These are phyloP conservation scores for Withania somnifera DNA, from an alignment of 305 asterid genomes.

Conservation along the genomic window DNA sequence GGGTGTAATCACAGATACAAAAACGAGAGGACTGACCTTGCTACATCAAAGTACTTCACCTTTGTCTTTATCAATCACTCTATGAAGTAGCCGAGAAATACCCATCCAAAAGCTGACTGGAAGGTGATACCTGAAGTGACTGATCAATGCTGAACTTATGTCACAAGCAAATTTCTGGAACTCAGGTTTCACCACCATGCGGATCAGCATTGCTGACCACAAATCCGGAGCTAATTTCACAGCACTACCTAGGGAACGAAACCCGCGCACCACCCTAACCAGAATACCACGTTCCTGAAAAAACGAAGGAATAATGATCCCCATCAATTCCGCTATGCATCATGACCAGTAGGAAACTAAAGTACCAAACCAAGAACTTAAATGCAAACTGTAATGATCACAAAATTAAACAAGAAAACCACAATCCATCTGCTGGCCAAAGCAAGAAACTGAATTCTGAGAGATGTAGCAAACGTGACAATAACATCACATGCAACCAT, in stretches of 20 bases:
- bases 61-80: slow-evolving; percentile 8
- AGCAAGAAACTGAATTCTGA: not conserved
- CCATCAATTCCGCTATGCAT: not conserved
- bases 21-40: not conserved
- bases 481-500: not conserved
- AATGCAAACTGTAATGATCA: not conserved
- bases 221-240: slow-evolving; percentile 63
- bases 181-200: slow-evolving; percentile 52
- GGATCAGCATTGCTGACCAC: slow-evolving; percentile 71
- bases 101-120: slow-evolving; percentile 49
- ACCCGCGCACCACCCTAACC: slow-evolving; percentile 47
- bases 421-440: not conserved
- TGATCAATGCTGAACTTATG: slow-evolving; percentile 37
- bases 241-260: slow-evolving; percentile 47
- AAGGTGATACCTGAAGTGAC: slow-evolving; percentile 33
- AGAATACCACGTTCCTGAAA: slow-evolving; percentile 45
- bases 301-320: not conserved
- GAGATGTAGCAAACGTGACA: not conserved
- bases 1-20: not conserved
- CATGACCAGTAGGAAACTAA: not conserved
- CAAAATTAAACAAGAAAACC: not conserved
- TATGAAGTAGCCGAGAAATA: slow-evolving; percentile 51
- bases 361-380: not conserved
- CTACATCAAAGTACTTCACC: not conserved
- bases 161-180: slow-evolving; percentile 56